Conservation (phyloP, 768 basidiomycete genomes). For the Trametes gibbosa region DNA sequence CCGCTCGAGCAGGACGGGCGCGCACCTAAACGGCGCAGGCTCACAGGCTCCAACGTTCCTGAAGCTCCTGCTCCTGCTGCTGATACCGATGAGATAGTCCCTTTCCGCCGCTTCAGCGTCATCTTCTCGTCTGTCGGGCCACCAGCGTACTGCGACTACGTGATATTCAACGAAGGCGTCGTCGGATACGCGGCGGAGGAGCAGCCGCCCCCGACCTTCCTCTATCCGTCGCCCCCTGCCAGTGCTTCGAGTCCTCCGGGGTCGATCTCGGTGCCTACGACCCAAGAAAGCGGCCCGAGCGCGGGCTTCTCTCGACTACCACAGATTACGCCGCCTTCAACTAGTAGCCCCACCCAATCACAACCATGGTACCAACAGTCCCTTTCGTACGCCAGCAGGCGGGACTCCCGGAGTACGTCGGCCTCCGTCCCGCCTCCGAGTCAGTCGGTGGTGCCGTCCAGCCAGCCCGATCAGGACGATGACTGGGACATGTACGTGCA, state of each 20-base stretch:
- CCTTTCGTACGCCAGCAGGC: background rate
- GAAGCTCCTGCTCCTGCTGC: background rate
- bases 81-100: slow-evolving; percentile 34
- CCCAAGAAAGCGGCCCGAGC: background rate
- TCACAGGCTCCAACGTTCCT: slow-evolving; percentile 18
- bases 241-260: background rate
- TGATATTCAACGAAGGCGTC: slow-evolving; percentile 65
- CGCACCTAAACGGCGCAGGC: slow-evolving; percentile 30
- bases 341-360: background rate
- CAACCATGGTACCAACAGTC: background rate
- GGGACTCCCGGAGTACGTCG: background rate
- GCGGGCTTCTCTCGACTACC: background rate
- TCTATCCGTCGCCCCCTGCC: slow-evolving; percentile 1
- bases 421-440: background rate
- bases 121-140: slow-evolving; percentile 69
- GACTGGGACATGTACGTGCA: slow-evolving; percentile 13
- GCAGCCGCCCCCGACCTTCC: slow-evolving; percentile 3
- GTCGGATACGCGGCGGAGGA: slow-evolving; percentile 15
- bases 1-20: slow-evolving; percentile 17
- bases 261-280: background rate
- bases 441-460: slow-evolving; percentile 5
- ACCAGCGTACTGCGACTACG: slow-evolving; percentile 68
- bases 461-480: slow-evolving; percentile 6
- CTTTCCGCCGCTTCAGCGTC: slow-evolving; percentile 71
- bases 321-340: background rate